Evolutionary conservation across 306 rosid genomes (phyloP), one percentile per base, ranked within the genome.

Genomic region (Glycine tomentella): DNA sequence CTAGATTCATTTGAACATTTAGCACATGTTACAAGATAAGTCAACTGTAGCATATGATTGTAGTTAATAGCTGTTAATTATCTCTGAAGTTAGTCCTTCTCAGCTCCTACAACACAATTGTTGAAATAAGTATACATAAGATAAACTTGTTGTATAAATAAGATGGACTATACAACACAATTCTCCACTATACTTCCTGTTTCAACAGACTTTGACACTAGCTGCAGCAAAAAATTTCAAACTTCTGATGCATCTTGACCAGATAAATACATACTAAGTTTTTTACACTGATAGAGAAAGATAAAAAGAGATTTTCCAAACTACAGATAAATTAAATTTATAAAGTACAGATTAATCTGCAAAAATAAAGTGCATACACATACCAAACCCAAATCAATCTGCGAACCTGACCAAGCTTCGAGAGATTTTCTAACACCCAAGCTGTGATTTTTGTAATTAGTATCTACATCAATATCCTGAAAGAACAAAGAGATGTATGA

Each of bases 311-410:
- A 25, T 25, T 25, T 25, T 25, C 31, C 31, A 25, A 25, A 25
- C 2, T 0, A 70, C 75, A 45, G 6, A 45, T 33, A 73, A 56
- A 61, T 50, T 56, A 57, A 45, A 72, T 73, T 48, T 57, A 65
- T 34, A 16, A 72, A 85, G 52, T 65, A 75, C 56, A 56, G 9
- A 72, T 72, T 34, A 11, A 69, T 46, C 50, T 66, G 52, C 62
- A 70, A 36, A 59, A 62, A 58, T 7, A 56, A 33, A 52, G 42
- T 53, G 80, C 69, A 61, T 70, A 64, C 63, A 63, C 90, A 63
- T 95, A 95, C 98, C 98, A 95, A 90, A 80, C 90, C 94, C 91
- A 95, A 84, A 91, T 95, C 97, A 86, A 93, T 88, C 80, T 90
- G 92, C 57, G 88, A 87, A 63, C 93, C 94, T 79, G 97, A 90